Evolutionary conservation across 116 monocot species (phyloP).

Genomic region (Zostera marina): DNA sequence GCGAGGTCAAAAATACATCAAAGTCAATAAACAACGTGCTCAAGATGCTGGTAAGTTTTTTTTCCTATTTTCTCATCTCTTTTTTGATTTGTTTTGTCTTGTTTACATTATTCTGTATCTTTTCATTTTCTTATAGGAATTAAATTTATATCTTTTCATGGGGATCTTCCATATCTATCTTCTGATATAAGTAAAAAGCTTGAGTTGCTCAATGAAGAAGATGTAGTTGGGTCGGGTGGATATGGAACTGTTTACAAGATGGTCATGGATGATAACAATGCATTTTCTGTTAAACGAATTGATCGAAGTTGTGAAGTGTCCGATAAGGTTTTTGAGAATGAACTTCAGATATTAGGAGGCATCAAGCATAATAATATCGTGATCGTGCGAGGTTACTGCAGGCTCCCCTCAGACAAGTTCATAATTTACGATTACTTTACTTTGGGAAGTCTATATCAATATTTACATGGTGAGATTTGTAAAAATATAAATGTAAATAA

Average conservation of each 20-base stretch:
- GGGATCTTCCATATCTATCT: slow-evolving; percentile 84
- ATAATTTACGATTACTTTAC: slow-evolving; percentile 79
- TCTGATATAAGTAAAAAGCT: slow-evolving; percentile 58
- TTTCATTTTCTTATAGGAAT: slow-evolving; percentile 25
- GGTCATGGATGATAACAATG: slow-evolving; percentile 69
- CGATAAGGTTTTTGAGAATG: slow-evolving; percentile 69
- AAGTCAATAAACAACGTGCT: slow-evolving; percentile 53
- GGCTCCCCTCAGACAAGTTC: slow-evolving; percentile 54
- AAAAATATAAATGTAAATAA: not conserved
- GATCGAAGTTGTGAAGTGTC: slow-evolving; percentile 37
- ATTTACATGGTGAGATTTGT: slow-evolving; percentile 58
- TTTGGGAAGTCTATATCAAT: slow-evolving; percentile 77
- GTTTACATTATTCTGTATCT: not conserved
- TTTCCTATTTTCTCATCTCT: not conserved
- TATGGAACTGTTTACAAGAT: slow-evolving; percentile 91
- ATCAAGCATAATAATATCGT: slow-evolving; percentile 94
- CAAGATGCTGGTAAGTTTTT: slow-evolving; percentile 32
- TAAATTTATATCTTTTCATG: slow-evolving; percentile 75
- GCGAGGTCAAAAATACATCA: slow-evolving; percentile 42
- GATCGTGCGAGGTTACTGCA: slow-evolving; percentile 78
- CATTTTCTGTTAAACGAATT: slow-evolving; percentile 84
- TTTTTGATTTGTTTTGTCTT: not conserved
- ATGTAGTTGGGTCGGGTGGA: slow-evolving; percentile 78
- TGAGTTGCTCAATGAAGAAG: slow-evolving; percentile 77
- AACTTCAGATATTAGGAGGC: slow-evolving; percentile 65